Conservation (phyloP, 257 asterid species). For the Solanum bulbocastanum region DNA sequence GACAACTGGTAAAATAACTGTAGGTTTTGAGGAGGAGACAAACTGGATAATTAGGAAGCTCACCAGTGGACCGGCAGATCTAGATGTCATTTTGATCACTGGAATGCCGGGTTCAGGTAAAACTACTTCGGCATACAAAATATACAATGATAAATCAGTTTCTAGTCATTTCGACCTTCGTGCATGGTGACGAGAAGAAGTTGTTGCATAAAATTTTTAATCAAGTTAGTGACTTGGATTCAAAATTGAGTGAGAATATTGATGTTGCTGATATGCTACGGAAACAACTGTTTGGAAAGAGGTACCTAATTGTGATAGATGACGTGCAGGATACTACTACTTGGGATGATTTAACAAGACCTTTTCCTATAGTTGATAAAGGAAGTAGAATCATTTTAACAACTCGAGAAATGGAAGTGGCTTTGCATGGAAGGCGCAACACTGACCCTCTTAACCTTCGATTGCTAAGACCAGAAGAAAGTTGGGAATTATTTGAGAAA, state of each 20-base stretch:
- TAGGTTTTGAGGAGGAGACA: neutral
- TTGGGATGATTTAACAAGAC: constrained; percentile 1
- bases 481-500: constrained; percentile 8
- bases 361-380: neutral
- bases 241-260: neutral
- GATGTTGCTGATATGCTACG: neutral
- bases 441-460: neutral
- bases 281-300: neutral
- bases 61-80: neutral
- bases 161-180: neutral
- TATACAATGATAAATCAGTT: neutral
- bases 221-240: neutral
- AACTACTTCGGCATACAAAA: neutral
- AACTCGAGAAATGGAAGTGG: neutral
- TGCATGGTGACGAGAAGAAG: neutral
- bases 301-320: constrained; percentile 13
- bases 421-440: neutral
- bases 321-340: constrained; percentile 2
- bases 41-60: neutral
- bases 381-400: constrained; percentile 11
- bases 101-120: neutral
- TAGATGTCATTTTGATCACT: neutral
- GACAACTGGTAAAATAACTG: neutral
- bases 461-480: neutral
- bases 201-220: neutral